Evolutionary conservation across 345 rosid species (phyloP).

Genomic region (Syzygium oleosum): DNA sequence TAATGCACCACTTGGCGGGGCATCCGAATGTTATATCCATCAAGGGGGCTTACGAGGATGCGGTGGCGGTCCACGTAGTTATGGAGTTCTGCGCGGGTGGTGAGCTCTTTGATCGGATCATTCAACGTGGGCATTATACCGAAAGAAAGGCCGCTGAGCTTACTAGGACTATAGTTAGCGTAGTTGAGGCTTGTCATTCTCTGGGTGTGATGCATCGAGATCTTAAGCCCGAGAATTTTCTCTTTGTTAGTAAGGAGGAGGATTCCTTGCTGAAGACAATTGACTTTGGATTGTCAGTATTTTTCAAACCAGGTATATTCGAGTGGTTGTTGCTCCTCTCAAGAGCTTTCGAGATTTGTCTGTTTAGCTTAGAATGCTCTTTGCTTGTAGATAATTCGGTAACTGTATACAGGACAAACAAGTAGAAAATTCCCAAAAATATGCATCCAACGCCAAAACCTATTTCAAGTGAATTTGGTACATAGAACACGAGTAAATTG

Average conservation of each 20-base stretch:
- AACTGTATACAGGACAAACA: neutral
- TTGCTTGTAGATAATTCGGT: neutral
- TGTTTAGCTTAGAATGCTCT: neutral
- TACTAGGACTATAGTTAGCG: slow-evolving; percentile 37
- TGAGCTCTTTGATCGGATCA: slow-evolving; percentile 38
- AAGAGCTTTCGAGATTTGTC: neutral
- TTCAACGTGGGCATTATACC: slow-evolving; percentile 32
- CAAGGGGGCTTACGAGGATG: slow-evolving; percentile 37
- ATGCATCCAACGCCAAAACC: neutral
- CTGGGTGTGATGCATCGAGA: slow-evolving; percentile 44
- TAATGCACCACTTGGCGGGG: slow-evolving; percentile 44
- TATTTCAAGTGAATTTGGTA: neutral
- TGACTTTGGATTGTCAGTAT: slow-evolving; percentile 38
- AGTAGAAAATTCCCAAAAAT: neutral
- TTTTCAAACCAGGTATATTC: slow-evolving; percentile 36
- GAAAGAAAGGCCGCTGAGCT: slow-evolving; percentile 40
- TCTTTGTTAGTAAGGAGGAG: slow-evolving; percentile 27
- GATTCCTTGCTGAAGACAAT: slow-evolving; percentile 32
- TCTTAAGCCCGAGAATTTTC: slow-evolving; percentile 43
- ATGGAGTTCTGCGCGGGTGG: slow-evolving; percentile 43
- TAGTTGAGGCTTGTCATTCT: slow-evolving; percentile 41
- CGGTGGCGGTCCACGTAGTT: slow-evolving; percentile 35
- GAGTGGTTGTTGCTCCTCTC: neutral
- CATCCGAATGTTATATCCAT: slow-evolving; percentile 31
- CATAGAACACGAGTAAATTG: neutral